Evolutionary conservation across 164 flowering plant species (phyloP).

Genomic region (Litsea cubeba): DNA sequence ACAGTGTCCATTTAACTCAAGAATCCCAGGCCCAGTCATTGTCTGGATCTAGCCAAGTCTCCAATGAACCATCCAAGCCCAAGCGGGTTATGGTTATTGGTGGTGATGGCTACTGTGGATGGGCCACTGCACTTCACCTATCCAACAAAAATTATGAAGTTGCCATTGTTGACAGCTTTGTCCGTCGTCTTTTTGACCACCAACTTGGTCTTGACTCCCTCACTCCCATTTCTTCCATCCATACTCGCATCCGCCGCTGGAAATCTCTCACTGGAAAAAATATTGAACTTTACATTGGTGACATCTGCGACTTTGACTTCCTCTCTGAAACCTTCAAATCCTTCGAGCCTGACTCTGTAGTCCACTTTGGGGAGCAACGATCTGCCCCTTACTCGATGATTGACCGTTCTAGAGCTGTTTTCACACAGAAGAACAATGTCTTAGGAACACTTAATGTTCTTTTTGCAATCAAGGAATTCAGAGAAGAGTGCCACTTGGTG

Average conservation of each 20-base stretch:
- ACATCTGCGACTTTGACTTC: conserved; percentile 90
- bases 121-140: conserved; percentile 97
- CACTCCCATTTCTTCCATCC: conserved; percentile 89
- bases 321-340: conserved; percentile 71
- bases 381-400: conserved; percentile 99
- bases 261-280: conserved; percentile 68
- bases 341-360: conserved; percentile 85
- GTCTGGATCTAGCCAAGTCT: conserved; percentile 25
- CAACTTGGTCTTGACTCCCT: conserved; percentile 90
- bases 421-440: conserved; percentile 86
- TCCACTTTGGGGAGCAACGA: conserved; percentile 96
- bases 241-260: conserved; percentile 75
- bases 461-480: conserved; percentile 87
- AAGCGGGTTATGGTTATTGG: conserved; percentile 90
- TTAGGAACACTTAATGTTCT: conserved; percentile 93
- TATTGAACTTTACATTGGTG: conserved; percentile 74
- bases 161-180: conserved; percentile 81
- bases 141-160: conserved; percentile 86
- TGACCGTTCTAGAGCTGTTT: conserved; percentile 89
- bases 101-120: conserved; percentile 98
- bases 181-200: conserved; percentile 87
- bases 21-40: conserved; percentile 36
- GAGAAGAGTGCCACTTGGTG: conserved; percentile 83
- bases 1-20: conserved; percentile 40
- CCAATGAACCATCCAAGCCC: conserved; percentile 33